phyloP scores from a whole-genome alignment of 139 green algal species.

The Chlamydomonas applanata region DNA sequence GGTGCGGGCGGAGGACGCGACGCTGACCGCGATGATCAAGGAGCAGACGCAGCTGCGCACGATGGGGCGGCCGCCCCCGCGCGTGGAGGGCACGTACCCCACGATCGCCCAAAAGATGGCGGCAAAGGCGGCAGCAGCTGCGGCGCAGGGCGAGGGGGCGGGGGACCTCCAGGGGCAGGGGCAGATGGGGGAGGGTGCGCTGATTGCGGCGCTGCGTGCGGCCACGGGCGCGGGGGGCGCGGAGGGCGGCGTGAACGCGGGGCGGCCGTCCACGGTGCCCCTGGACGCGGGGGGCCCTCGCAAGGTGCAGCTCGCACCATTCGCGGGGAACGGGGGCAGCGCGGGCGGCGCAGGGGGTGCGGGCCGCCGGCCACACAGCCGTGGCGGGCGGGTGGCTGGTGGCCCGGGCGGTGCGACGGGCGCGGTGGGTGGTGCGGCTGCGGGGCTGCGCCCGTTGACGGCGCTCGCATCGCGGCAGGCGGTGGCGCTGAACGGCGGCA shows the following conservation, averaged over 20 bases:
- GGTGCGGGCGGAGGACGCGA: slow-evolving; percentile 12
- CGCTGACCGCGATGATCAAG: slow-evolving; percentile 6
- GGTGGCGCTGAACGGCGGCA: too few relatives aligned
- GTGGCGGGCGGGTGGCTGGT: too few relatives aligned
- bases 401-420: too few relatives aligned
- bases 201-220: background rate
- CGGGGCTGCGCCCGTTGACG: too few relatives aligned
- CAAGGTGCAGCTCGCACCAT: too few relatives aligned
- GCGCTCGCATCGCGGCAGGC: too few relatives aligned
- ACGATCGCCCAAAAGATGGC: slow-evolving; percentile 2
- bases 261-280: too few relatives aligned
- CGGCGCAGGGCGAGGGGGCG: background rate
- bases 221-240: slow-evolving; percentile 1
- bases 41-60: slow-evolving; percentile 18
- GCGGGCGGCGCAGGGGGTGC: too few relatives aligned
- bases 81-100: slow-evolving; percentile 10
- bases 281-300: too few relatives aligned
- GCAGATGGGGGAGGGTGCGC: background rate
- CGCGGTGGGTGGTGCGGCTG: background rate
- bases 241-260: too few relatives aligned
- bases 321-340: too few relatives aligned
- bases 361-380: too few relatives aligned
- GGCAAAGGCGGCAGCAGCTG: background rate
- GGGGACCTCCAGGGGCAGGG: background rate
- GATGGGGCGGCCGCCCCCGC: slow-evolving; percentile 28